phyloP scores from a whole-genome alignment of 495 filamentous ascomycete genomes.

The Annulohypoxylon moriforme region DNA sequence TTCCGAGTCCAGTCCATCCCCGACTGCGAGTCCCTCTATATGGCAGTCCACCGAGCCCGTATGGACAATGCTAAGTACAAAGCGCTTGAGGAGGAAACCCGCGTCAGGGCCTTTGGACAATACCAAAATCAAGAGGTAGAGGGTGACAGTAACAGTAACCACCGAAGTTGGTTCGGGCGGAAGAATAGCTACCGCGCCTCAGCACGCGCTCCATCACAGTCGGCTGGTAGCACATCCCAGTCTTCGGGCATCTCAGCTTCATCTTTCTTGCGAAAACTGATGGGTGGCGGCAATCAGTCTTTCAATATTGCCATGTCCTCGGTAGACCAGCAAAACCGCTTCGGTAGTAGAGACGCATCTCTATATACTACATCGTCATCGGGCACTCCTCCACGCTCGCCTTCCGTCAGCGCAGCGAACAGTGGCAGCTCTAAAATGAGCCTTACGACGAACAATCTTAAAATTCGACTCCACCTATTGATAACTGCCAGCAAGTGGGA shows the following conservation, averaged over 20 bases:
- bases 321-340: constrained; percentile 59
- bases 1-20: constrained; percentile 82
- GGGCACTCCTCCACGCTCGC: constrained; percentile 68
- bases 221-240: constrained; percentile 53
- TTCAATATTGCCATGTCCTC: constrained; percentile 80
- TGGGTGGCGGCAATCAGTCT: constrained; percentile 64
- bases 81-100: constrained; percentile 74
- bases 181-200: constrained; percentile 69
- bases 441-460: constrained; percentile 78
- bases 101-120: constrained; percentile 61
- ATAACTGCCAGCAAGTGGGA: constrained; percentile 85
- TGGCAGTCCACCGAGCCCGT: constrained; percentile 81
- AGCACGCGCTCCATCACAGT: constrained; percentile 62
- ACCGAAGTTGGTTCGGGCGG: constrained; percentile 66
- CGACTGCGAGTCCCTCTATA: constrained; percentile 85
- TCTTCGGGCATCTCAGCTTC: constrained; percentile 75
- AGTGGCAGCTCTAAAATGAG: constrained; percentile 71
- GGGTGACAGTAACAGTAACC: constrained; percentile 53
- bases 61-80: constrained; percentile 91
- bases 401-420: constrained; percentile 65
- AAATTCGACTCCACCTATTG: constrained; percentile 83
- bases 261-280: constrained; percentile 72
- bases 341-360: constrained; percentile 66
- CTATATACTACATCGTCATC: constrained; percentile 66
- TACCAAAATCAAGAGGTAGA: constrained; percentile 50